A percentile compares a stretch with the other conserved stretches of the same genome.
Evolutionary conservation across 2,329 filamentous ascomycete species (phyloP).

Genomic region (Pleurostoma richardsiae): DNA sequence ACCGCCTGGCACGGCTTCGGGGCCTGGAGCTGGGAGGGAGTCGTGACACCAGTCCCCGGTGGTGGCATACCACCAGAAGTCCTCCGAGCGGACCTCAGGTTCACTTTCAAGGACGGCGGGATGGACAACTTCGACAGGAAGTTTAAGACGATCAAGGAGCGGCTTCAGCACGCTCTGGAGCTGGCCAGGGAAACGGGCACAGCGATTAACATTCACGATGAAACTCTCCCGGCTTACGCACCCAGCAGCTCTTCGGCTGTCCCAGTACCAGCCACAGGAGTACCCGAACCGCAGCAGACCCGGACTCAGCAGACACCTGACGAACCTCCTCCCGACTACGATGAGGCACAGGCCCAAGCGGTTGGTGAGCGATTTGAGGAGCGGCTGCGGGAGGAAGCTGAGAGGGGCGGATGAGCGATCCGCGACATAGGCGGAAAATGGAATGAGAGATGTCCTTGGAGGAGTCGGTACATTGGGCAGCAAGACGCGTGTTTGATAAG

Average conservation of each 20-base stretch:
- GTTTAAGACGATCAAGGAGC: conserved; percentile 81
- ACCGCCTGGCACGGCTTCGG: conserved; percentile 76
- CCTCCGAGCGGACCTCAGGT: conserved; percentile 70
- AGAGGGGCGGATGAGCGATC: conserved; percentile 40
- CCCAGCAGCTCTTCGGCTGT: conserved; percentile 17
- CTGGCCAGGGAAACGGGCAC: conserved; percentile 65
- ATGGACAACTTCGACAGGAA: conserved; percentile 83
- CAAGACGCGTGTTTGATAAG: no score
- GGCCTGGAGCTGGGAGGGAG: conserved; percentile 81
- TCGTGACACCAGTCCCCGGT: conserved; percentile 73
- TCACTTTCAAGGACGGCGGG: conserved; percentile 93
- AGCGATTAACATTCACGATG: conserved; percentile 50
- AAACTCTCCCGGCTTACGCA: conserved; percentile 82
- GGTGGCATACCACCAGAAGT: conserved; percentile 76
- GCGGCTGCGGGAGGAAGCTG: conserved; percentile 68
- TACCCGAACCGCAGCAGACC: conserved; percentile 10
- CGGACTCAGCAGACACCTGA: conserved; percentile 37
- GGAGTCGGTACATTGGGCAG: no score
- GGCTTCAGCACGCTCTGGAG: conserved; percentile 75
- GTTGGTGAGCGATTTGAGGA: conserved; percentile 57
- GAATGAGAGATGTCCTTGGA: no score
- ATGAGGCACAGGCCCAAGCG: conserved; percentile 78
- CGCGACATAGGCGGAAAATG: no score
- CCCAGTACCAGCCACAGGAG: conserved; percentile 16
- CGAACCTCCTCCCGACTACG: conserved; percentile 87